phyloP scores from a whole-genome alignment of 108 stramenopile genomes.

The Nitzschia putrida region DNA sequence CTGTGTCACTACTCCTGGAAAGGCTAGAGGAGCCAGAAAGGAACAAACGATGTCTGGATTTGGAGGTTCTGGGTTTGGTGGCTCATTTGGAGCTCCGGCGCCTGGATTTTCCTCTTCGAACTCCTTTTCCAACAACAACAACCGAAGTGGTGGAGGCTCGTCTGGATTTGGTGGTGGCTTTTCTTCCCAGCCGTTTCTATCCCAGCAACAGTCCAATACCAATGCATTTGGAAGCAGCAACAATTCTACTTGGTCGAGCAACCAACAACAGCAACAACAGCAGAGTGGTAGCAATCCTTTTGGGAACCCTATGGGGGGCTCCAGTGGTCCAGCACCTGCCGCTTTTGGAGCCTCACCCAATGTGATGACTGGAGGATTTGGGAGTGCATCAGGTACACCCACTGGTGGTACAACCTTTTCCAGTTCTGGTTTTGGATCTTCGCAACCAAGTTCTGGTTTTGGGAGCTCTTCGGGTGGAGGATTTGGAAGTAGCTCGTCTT shows the following conservation, averaged over 20 bases:
- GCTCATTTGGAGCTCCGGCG: slow-evolving; percentile 3
- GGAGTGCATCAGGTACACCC: background rate
- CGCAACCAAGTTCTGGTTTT: background rate
- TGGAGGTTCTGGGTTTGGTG: slow-evolving; percentile 4
- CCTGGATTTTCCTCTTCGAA: slow-evolving; percentile 3
- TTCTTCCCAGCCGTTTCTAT: too few species aligned
- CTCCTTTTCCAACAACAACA: too few species aligned
- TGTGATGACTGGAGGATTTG: slow-evolving; percentile 3
- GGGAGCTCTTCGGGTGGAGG: background rate
- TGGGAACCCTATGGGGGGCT: slow-evolving; percentile 5
- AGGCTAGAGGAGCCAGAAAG: too few species aligned
- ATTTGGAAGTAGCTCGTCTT: background rate
- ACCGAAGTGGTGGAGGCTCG: slow-evolving; percentile 6
- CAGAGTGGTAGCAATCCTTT: background rate
- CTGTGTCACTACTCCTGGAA: too few species aligned
- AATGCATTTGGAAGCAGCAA: background rate
- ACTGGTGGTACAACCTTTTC: background rate
- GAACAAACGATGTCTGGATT: slow-evolving; percentile 27
- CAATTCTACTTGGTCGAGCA: too few species aligned
- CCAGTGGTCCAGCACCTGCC: background rate
- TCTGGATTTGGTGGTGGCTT: background rate
- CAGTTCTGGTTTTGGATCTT: background rate
- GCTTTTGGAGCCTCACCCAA: slow-evolving; percentile 27
- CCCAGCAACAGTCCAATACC: background rate
- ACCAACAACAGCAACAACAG: too few species aligned